These are phyloP conservation scores for Cyberlindnera meyerae DNA, from an alignment of 805 yeast species.

Conservation along the genomic window DNA sequence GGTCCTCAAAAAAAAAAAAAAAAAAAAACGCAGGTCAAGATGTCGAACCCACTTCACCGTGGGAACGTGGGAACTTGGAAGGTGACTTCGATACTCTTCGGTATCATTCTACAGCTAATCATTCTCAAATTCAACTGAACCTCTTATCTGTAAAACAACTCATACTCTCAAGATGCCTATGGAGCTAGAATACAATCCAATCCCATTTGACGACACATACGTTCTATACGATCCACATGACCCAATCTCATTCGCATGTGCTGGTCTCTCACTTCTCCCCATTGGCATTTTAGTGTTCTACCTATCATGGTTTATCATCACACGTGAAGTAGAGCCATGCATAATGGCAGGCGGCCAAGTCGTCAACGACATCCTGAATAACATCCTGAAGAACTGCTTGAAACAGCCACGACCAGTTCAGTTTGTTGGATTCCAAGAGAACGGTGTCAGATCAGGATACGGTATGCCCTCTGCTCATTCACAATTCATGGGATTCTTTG, in stretches of 20 bases:
- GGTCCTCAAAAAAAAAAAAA: no score
- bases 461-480: conserved; percentile 99
- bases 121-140: no score
- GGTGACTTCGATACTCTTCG: no score
- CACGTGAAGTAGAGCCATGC: conserved; percentile 83
- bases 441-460: conserved; percentile 52
- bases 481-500: conserved; percentile 88
- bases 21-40: no score
- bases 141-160: not conserved
- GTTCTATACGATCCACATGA: conserved; percentile 73
- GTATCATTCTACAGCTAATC: no score
- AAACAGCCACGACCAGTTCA: conserved; percentile 71
- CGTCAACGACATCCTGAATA: conserved; percentile 66
- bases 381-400: conserved; percentile 55
- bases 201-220: conserved; percentile 83
- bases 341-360: conserved; percentile 84
- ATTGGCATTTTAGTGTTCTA: conserved; percentile 73
- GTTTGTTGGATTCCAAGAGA: conserved; percentile 32
- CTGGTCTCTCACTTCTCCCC: conserved; percentile 76
- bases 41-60: no score
- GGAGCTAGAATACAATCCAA: conserved; percentile 20
- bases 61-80: no score
- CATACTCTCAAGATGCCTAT: not conserved
- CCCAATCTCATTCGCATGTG: conserved; percentile 52
- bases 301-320: conserved; percentile 74